phyloP scores from a whole-genome alignment of 2,329 filamentous ascomycete genomes.

The Pseudovirgaria hyperparasitica region DNA sequence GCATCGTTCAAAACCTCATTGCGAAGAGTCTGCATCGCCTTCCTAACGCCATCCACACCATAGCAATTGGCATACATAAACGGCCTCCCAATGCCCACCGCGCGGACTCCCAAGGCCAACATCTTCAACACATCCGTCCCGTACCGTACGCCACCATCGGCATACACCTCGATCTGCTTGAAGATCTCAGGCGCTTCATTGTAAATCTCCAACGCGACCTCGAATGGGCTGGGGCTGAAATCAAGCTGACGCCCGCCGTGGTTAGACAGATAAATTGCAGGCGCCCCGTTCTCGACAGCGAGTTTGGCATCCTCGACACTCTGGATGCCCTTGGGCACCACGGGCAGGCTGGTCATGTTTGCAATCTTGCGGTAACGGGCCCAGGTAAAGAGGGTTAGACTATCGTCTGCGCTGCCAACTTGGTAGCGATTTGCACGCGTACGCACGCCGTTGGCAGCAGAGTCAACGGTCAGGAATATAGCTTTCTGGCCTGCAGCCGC shows the following conservation, averaged over 20 bases:
- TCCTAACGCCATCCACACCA: constrained; percentile 49
- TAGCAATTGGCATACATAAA: constrained; percentile 42
- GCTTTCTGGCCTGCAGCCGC: constrained; percentile 25
- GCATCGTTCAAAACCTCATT: constrained; percentile 32
- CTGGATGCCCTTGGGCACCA: constrained; percentile 28
- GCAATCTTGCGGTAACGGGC: constrained; percentile 20
- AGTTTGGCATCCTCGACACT: constrained; percentile 26
- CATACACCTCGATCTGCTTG: constrained; percentile 25
- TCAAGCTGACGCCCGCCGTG: constrained; percentile 29
- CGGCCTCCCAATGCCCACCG: constrained; percentile 34
- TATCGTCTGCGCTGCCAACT: constrained; percentile 17
- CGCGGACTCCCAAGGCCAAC: constrained; percentile 24
- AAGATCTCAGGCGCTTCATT: constrained; percentile 32
- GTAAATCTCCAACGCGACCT: constrained; percentile 66
- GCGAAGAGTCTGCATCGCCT: constrained; percentile 39
- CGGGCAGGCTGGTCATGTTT: constrained; percentile 24
- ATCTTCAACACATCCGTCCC: constrained; percentile 26
- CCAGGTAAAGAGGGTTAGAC: constrained; percentile 20
- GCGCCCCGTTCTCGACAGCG: constrained; percentile 21
- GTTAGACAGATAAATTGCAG: constrained; percentile 29
- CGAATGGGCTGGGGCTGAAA: constrained; percentile 52
- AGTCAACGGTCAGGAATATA: constrained; percentile 29
- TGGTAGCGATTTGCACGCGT: constrained; percentile 22
- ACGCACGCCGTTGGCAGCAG: constrained; percentile 24
- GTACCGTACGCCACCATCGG: constrained; percentile 28